phyloP scores from a whole-genome alignment of 129 eudicot genomes.

The Centaurea solstitialis region DNA sequence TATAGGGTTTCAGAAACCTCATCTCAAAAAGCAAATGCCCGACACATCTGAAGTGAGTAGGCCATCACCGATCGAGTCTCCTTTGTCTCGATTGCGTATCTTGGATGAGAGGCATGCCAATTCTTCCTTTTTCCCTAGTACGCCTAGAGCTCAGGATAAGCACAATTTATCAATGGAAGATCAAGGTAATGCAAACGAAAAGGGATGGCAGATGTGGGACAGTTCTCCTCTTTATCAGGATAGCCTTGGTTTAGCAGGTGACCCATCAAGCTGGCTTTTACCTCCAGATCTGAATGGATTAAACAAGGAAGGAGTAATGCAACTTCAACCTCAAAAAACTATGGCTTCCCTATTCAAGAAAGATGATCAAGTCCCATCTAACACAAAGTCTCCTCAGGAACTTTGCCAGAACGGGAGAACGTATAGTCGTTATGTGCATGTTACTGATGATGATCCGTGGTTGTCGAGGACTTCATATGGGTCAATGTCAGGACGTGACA shows the following conservation, averaged over 20 bases:
- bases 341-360: constrained; percentile 87
- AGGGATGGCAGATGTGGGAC: constrained; percentile 91
- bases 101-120: constrained; percentile 53
- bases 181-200: constrained; percentile 37
- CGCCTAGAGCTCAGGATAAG: constrained; percentile 46
- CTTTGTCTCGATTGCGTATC: constrained; percentile 61
- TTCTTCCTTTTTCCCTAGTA: constrained; percentile 43
- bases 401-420: constrained; percentile 44
- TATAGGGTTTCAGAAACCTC: constrained; percentile 47
- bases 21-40: constrained; percentile 30
- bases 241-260: constrained; percentile 61
- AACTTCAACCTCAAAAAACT: constrained; percentile 55
- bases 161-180: constrained; percentile 27
- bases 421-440: constrained; percentile 32
- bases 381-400: constrained; percentile 40
- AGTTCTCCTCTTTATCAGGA: constrained; percentile 66
- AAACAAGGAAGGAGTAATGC: constrained; percentile 47
- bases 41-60: constrained; percentile 48
- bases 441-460: constrained; percentile 60
- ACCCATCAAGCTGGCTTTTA: constrained; percentile 62
- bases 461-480: constrained; percentile 42
- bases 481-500: constrained; percentile 33
- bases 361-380: constrained; percentile 51
- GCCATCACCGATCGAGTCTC: constrained; percentile 92
- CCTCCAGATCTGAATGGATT: constrained; percentile 51